A percentile compares a stretch with the other conserved stretches of the same genome.
Conservation (phyloP, 2,329 filamentous ascomycete genomes). For the Fusarium protoensiforme region DNA sequence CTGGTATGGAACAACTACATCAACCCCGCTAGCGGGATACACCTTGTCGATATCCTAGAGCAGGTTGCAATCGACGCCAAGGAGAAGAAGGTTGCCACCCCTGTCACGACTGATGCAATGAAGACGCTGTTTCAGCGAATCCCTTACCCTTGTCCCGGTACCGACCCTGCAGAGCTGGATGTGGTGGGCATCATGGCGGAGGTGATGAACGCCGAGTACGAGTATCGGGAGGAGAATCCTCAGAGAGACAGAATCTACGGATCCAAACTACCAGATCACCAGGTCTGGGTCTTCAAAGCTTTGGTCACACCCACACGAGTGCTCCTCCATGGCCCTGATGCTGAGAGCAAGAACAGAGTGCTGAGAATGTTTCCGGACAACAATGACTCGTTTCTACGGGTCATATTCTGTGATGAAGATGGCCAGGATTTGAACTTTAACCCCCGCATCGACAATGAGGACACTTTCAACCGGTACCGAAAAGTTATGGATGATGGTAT, state of each 20-base stretch:
- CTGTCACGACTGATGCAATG: conserved; percentile 65
- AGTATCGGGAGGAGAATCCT: conserved; percentile 44
- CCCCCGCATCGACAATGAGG: conserved; percentile 55
- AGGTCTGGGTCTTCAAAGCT: conserved; percentile 65
- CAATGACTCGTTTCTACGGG: conserved; percentile 74
- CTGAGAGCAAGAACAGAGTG: conserved; percentile 76
- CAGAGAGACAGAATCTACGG: conserved; percentile 43
- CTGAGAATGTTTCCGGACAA: conserved; percentile 72
- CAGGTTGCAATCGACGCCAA: conserved; percentile 40
- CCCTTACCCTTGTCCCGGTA: conserved; percentile 64
- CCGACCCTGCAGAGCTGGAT: conserved; percentile 55
- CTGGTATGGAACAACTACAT: conserved; percentile 73
- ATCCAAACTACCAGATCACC: conserved; percentile 47
- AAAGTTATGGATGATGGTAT: conserved; percentile 69
- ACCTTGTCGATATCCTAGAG: conserved; percentile 58
- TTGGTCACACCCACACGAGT: conserved; percentile 70
- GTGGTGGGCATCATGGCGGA: conserved; percentile 52
- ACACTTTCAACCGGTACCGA: conserved; percentile 70
- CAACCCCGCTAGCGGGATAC: conserved; percentile 61
- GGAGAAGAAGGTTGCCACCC: conserved; percentile 41
- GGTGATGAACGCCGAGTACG: conserved; percentile 54
- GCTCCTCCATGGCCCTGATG: conserved; percentile 68
- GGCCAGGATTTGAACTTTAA: conserved; percentile 72
- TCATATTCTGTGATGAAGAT: conserved; percentile 80
- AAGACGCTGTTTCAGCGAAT: conserved; percentile 63